Conservation (phyloP, 768 basidiomycete genomes). For the Leccinellum rugosiceps region DNA sequence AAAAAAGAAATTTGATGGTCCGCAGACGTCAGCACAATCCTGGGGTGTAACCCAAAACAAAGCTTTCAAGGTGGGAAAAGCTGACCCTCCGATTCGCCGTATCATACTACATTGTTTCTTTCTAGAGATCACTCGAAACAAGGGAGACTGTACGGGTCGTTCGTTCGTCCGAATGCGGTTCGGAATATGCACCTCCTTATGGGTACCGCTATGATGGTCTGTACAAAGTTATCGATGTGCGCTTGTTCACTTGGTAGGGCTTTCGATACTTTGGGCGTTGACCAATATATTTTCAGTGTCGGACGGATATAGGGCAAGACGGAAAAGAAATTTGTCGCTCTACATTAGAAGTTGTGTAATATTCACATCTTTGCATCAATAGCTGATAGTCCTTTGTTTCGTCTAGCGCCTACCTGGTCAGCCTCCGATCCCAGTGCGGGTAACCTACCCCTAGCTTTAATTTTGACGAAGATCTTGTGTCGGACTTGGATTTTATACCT, state of each 20-base stretch:
- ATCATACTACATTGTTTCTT: background rate
- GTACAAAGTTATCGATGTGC: slow-evolving; percentile 23
- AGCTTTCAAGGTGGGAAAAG: slow-evolving; percentile 17
- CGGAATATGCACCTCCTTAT: slow-evolving; percentile 23
- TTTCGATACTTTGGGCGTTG: background rate
- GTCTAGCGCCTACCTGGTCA: slow-evolving; percentile 27
- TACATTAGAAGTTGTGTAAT: slow-evolving; percentile 19
- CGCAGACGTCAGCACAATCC: slow-evolving; percentile 20
- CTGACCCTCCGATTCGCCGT: background rate
- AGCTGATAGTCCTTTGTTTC: background rate
- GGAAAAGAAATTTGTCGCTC: slow-evolving; percentile 23
- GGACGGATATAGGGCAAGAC: slow-evolving; percentile 16
- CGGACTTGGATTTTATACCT: no score
- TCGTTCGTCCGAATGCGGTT: slow-evolving; percentile 17
- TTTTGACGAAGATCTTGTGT: background rate
- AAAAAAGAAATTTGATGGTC: slow-evolving; percentile 7
- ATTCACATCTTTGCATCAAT: background rate
- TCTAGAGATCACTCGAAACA: slow-evolving; percentile 20
- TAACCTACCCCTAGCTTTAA: background rate
- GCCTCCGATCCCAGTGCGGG: slow-evolving; percentile 18
- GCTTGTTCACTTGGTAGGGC: background rate
- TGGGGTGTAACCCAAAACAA: slow-evolving; percentile 14
- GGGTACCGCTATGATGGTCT: slow-evolving; percentile 33
- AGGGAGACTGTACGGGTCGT: slow-evolving; percentile 24
- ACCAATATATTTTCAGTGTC: slow-evolving; percentile 12